Evolutionary conservation across 345 rosid genomes (phyloP).

Genomic region (Eucalyptus marginata): DNA sequence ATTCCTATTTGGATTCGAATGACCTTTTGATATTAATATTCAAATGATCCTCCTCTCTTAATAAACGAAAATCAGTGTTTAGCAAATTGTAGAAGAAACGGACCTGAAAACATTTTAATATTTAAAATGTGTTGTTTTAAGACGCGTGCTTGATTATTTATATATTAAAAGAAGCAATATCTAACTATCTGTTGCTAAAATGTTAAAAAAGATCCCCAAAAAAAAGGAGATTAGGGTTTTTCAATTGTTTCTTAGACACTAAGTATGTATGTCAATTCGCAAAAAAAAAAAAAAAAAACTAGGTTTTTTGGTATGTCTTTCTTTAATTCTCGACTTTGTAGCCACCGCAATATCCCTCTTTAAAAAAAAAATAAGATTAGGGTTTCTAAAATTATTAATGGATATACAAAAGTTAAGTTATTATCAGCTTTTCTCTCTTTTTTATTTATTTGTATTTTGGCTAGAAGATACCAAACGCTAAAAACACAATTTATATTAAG

Average conservation of each 20-base stretch:
- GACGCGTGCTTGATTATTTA: neutral
- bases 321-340: too few species aligned
- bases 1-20: neutral
- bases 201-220: neutral
- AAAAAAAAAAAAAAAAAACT: neutral
- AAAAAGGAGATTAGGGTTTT: neutral
- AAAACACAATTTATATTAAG: neutral
- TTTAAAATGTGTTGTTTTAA: neutral
- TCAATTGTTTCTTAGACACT: neutral
- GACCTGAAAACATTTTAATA: neutral
- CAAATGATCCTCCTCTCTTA: neutral
- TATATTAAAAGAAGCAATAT: neutral
- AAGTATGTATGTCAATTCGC: neutral
- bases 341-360: neutral
- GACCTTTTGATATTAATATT: neutral
- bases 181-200: neutral
- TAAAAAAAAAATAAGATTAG: too few species aligned
- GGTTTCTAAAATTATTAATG: neutral
- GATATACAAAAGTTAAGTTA: neutral
- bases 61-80: neutral
- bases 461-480: neutral
- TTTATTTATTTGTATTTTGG: neutral
- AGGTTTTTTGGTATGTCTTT: neutral
- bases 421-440: too few species aligned
- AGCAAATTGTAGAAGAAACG: neutral